Conservation (phyloP, 148 eudicot genomes). For the Polygonum maritimum region DNA sequence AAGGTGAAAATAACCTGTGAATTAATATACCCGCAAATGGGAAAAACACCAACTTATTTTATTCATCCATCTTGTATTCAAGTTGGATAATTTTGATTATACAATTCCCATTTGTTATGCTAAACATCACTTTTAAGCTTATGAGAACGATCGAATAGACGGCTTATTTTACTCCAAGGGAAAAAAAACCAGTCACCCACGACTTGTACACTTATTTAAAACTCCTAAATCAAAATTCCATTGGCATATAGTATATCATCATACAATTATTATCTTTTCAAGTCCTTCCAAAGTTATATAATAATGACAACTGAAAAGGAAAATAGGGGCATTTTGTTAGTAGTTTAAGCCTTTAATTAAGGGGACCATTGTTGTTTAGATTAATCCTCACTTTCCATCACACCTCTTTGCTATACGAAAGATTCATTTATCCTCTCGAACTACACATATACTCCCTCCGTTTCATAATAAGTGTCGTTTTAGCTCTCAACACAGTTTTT, state of each 20-base stretch:
- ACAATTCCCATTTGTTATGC: background rate
- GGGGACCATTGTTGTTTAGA: background rate
- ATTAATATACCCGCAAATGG: background rate
- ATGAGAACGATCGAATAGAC: background rate
- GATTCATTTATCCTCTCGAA: background rate
- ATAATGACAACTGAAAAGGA: background rate
- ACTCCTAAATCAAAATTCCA: background rate
- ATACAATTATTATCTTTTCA: background rate
- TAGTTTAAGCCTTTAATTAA: too few relatives aligned
- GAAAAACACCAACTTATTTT: background rate
- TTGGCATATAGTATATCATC: background rate
- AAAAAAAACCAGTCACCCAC: background rate
- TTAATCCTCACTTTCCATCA: background rate
- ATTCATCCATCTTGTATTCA: background rate
- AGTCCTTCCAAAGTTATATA: background rate
- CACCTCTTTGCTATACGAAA: conserved; percentile 6
- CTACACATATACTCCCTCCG: too few relatives aligned
- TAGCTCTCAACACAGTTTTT: too few relatives aligned
- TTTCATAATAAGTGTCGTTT: too few relatives aligned
- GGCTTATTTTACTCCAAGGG: background rate
- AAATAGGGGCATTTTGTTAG: background rate
- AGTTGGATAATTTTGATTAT: conserved; percentile 1
- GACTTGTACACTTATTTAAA: background rate
- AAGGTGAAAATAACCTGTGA: background rate
- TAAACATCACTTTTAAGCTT: background rate